phyloP scores from a whole-genome alignment of 768 basidiomycete species.

The Imleria badia region DNA sequence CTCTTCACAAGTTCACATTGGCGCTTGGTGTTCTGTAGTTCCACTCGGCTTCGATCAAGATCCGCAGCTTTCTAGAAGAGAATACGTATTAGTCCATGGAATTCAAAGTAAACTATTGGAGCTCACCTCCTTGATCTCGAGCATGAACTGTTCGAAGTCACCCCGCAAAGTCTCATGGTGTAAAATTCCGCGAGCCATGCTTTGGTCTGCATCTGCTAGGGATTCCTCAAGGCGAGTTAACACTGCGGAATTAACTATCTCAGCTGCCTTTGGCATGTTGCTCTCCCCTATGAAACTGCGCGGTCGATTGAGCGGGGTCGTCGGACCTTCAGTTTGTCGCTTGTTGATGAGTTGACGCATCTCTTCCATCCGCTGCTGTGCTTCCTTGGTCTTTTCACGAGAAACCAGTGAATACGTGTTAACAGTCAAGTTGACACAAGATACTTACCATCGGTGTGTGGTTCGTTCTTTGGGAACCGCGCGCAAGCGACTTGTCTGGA shows the following conservation, averaged over 20 bases:
- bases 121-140: constrained; percentile 60
- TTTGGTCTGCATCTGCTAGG: constrained; percentile 55
- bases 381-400: constrained; percentile 64
- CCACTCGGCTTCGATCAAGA: constrained; percentile 58
- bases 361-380: constrained; percentile 78
- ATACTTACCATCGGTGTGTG: constrained; percentile 43
- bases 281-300: constrained; percentile 34
- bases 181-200: constrained; percentile 49
- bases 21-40: constrained; percentile 67
- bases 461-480: constrained; percentile 45
- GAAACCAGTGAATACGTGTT: constrained; percentile 4
- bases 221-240: constrained; percentile 46
- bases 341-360: constrained; percentile 73
- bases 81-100: not conserved
- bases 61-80: constrained; percentile 56
- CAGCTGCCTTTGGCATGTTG: constrained; percentile 11
- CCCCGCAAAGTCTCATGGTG: constrained; percentile 56
- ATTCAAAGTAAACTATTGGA: not conserved
- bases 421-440: constrained; percentile 1
- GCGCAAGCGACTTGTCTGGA: constrained; percentile 51
- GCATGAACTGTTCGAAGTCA: constrained; percentile 48
- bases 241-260: constrained; percentile 13
- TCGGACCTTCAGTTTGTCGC: constrained; percentile 48
- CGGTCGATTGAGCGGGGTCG: constrained; percentile 48
- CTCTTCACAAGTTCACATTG: constrained; percentile 80